Conservation (phyloP, 2,329 filamentous ascomycete species). For the Colletotrichum phormii region DNA sequence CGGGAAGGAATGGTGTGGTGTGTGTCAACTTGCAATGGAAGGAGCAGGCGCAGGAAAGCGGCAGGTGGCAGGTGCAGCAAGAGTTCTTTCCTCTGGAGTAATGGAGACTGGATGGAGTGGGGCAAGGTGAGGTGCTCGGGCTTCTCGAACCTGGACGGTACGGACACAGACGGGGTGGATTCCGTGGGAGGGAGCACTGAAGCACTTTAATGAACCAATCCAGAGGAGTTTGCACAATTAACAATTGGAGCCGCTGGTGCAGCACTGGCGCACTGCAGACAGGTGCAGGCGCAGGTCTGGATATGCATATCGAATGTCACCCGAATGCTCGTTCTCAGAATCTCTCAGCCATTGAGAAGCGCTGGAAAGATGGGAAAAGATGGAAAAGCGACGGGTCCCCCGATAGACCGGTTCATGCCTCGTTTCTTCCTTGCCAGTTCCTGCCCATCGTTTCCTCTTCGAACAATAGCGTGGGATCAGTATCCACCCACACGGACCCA, state of each 20-base stretch:
- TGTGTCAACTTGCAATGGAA: background rate
- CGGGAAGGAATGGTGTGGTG: background rate
- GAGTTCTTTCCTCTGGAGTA: background rate
- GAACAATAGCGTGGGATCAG: background rate
- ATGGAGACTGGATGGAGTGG: background rate
- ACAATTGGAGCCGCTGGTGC: background rate
- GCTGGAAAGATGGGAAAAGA: conserved; percentile 21
- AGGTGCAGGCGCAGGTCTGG: background rate
- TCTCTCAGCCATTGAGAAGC: background rate
- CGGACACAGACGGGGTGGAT: background rate
- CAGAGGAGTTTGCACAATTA: background rate
- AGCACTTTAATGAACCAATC: too few relatives aligned
- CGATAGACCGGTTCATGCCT: conserved; percentile 29
- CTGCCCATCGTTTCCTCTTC: conserved; percentile 23
- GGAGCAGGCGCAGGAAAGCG: background rate
- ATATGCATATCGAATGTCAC: background rate
- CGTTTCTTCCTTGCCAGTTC: conserved; percentile 13
- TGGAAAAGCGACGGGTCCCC: conserved; percentile 25
- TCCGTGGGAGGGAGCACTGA: background rate
- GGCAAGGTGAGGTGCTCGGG: background rate
- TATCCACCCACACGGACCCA: background rate
- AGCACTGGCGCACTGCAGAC: background rate
- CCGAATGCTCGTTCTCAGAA: background rate
- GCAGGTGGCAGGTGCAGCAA: background rate
- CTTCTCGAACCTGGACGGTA: background rate